Evolutionary conservation across 148 eudicot species (phyloP).

Genomic region (Nepenthes mirabilis): DNA sequence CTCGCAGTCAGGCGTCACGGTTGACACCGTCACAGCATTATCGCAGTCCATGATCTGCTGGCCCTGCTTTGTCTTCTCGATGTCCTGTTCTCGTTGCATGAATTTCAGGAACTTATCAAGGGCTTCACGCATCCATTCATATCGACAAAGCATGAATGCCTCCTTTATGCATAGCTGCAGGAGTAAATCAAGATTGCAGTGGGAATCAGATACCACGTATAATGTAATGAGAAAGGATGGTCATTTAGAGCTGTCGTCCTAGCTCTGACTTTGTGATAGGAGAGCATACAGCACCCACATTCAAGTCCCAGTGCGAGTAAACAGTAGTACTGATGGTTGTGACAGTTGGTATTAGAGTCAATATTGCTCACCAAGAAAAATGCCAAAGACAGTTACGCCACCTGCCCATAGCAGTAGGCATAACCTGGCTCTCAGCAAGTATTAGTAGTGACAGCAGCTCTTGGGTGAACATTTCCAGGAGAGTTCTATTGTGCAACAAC

Average conservation of each 20-base stretch:
- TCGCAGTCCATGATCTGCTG: background rate
- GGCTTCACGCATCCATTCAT: conserved; percentile 39
- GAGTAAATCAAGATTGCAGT: background rate
- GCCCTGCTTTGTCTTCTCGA: background rate
- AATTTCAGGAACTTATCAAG: conserved; percentile 13
- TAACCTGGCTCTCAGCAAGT: too few relatives aligned
- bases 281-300: background rate
- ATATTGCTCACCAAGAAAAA: too few relatives aligned
- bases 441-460: background rate
- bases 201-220: too few relatives aligned
- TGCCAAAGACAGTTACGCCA: too few relatives aligned
- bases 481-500: background rate
- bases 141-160: conserved; percentile 31
- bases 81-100: conserved; percentile 10
- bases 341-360: too few relatives aligned
- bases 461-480: background rate
- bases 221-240: too few relatives aligned
- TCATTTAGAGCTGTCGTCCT: too few relatives aligned
- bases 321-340: background rate
- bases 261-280: background rate
- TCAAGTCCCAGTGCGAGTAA: background rate
- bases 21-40: too few relatives aligned
- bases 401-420: too few relatives aligned
- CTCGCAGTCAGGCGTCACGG: background rate
- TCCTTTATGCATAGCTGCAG: conserved; percentile 18